A percentile compares a stretch with the other conserved stretches of the same genome.
Evolutionary conservation across 2,329 filamentous ascomycete species (phyloP).

Genomic region (Aspergillus floridensis): DNA sequence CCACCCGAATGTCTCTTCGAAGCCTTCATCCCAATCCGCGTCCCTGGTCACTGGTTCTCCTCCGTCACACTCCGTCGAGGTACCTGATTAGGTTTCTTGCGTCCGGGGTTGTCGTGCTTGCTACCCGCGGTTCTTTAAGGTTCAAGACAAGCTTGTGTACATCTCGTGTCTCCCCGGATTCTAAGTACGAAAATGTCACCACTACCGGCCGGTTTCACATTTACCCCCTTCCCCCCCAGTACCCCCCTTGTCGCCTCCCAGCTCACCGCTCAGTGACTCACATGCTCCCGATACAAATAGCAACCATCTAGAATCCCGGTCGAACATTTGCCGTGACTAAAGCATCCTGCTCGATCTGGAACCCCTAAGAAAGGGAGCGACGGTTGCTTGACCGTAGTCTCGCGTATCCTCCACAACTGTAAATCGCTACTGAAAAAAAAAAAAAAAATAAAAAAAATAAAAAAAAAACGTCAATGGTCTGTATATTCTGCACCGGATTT

Average conservation of each 20-base stretch:
- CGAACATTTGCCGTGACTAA: not conserved
- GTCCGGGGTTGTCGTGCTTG: not conserved
- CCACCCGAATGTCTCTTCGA: not conserved
- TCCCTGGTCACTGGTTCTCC: not conserved
- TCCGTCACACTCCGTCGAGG: not conserved
- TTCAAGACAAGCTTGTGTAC: conserved; percentile 1
- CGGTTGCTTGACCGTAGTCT: not conserved
- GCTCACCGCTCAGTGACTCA: not conserved
- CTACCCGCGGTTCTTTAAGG: conserved; percentile 1
- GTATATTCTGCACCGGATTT: not conserved
- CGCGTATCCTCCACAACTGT: not conserved
- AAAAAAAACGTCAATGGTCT: not conserved
- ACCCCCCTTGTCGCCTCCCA: not conserved
- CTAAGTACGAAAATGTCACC: not conserved
- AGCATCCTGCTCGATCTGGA: not conserved
- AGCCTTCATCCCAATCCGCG: not conserved
- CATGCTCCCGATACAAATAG: not conserved
- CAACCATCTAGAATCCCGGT: not conserved
- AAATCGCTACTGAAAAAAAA: not conserved
- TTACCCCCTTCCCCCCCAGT: not conserved
- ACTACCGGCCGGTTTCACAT: not conserved
- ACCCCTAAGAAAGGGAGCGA: not conserved
- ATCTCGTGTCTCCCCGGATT: not conserved
- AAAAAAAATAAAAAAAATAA: too few relatives aligned
- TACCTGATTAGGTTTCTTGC: conserved; percentile 3